Evolutionary conservation across 345 rosid species (phyloP), one percentile per base, ranked within the genome.

Genomic region (Rhodamnia argentea): DNA sequence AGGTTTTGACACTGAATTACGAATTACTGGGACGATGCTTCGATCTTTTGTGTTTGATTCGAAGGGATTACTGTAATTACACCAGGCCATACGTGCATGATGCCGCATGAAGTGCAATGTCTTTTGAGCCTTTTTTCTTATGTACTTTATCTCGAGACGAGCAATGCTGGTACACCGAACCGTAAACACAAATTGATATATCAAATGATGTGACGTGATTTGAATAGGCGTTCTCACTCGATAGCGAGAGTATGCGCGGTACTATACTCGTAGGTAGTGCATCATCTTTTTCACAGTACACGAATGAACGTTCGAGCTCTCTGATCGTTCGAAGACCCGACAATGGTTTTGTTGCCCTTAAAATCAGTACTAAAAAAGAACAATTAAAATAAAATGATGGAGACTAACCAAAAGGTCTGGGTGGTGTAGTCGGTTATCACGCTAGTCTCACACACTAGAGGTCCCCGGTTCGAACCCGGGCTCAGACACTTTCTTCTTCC

Each of bases 381-480:
- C 0, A 57, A 10, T 1, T 2, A 9, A 4, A 37, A 8, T 37
- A 18, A 16, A 18, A 70, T 18, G 24, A 10, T 2, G 0, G 4
- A 4, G 0, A 0, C 0, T 1, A 10, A 0, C 0, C 18, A 37
- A 2, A 0, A 0, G 12, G 94, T 93, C 93, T 91, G 95, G 93
- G 95, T 93, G 95, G 95, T 92, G 96, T 91, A 92, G 94, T 92
- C 53, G 94, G 95, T 91, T 89, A 93, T 94, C 94, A 92, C 92
- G 93, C 88, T 92, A 91, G 93, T 93, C 94, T 93, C 93, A 91
- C 95, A 92, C 94, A 90, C 93, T 91, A 92, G 88, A 93, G 93
- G 93, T 92, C 94, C 92, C 93, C 91, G 90, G 92, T 93, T 93
- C 93, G 92, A 93, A 89, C 92, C 93, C 93, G 92, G 91, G 88